Percentiles rank a stretch among this genome's conserved stretches.
Conservation (phyloP, 768 basidiomycete genomes). For the Amyloporia xantha region DNA sequence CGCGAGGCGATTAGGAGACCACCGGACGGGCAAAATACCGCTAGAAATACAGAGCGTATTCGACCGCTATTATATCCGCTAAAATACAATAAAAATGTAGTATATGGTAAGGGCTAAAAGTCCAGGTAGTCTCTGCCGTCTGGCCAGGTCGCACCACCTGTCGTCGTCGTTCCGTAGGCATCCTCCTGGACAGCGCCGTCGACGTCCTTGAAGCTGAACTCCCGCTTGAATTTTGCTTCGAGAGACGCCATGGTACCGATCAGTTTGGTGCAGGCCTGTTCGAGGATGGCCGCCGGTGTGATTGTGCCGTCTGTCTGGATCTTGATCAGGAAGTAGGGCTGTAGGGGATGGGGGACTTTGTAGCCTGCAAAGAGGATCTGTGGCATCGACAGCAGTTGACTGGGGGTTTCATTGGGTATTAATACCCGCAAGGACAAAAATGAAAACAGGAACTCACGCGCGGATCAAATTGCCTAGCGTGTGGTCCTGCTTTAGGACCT, state of each 20-base stretch:
- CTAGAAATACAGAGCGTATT: no score
- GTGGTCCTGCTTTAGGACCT: constrained; percentile 94
- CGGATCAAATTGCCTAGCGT: constrained; percentile 96
- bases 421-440: neutral
- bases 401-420: constrained; percentile 23
- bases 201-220: constrained; percentile 72
- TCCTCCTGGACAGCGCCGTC: constrained; percentile 23
- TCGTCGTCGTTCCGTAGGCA: constrained; percentile 23
- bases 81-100: no score
- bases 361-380: constrained; percentile 94
- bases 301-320: constrained; percentile 88
- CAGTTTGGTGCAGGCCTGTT: constrained; percentile 77
- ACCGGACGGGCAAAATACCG: no score
- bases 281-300: constrained; percentile 77
- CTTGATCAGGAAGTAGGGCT: constrained; percentile 91
- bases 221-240: constrained; percentile 73
- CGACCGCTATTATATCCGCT: no score
- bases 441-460: constrained; percentile 49
- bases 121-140: constrained; percentile 9
- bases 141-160: neutral
- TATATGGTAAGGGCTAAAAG: neutral
- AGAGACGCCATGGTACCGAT: constrained; percentile 56
- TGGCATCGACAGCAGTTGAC: constrained; percentile 86
- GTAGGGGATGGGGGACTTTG: constrained; percentile 94
- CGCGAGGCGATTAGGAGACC: no score